Base-by-base conservation (phyloP, 768 basidiomycete species). In the Xerocomus brunneocitrinus region DNA sequence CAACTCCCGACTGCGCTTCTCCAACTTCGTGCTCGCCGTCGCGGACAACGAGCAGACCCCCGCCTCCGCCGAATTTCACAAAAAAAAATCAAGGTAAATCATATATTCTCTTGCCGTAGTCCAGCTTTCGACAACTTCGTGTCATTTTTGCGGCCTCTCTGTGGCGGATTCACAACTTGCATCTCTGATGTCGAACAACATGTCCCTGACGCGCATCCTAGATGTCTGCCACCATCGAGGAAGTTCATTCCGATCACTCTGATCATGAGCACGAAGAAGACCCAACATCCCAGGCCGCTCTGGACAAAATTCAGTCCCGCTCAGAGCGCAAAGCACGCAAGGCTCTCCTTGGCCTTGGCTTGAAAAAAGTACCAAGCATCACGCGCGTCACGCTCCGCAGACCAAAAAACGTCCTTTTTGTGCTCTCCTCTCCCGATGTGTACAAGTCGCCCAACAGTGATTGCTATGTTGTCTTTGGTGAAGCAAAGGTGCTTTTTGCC, bases 381-480 rank as follows among this genome's bases (percentile, higher is more conserved):
- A 97, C 91, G 63, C 83, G 97, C 52, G 97, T 99, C 50, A 95
- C 93, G 53, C 79, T 99, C 65, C 79, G 94, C 68, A 81, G 95
- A 71, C 91, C 97, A 46, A 98, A 98, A 77, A 94, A 93, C 68
- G 93, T 95, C 58, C 83, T 98, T 57, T 90, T 98, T 68, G 95
- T 98, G 55, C 81, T 99, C 63, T 84, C 91, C 50, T 77, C 86
- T 47, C 97, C 97, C 35, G 97, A 99, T 59, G 97, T 99, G 50
- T 99, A 90, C 85, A 98, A 98, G 79, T 93, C 91, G 47, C 85
- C 89, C 40, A 94, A 92, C 75, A 93, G 91, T 68, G 97, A 99
- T 74, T 92, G 89, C 74, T 98, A 99, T 80, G 92, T 99, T 69
- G 94, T 99, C 58, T 99, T 98, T 64, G 97, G 97, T 59, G 97